Evolutionary conservation across 768 basidiomycete genomes (phyloP), one percentile per base, ranked within the genome.

Genomic region (Flagelloscypha sp.): DNA sequence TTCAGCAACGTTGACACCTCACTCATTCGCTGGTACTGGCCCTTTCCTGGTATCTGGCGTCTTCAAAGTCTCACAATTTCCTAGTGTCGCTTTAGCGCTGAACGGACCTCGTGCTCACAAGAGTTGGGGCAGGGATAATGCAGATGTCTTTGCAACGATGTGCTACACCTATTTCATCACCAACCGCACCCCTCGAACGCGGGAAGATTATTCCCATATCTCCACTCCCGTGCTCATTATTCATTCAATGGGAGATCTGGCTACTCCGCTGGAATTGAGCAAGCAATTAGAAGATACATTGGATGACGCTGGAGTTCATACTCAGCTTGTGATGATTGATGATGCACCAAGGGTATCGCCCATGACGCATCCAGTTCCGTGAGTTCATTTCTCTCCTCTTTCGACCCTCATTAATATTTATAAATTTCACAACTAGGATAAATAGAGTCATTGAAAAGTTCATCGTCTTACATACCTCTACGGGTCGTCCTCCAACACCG

Each of bases 321-420:
- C 50, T n/a, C 45, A 47, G 4, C 21, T 65, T 1, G 24, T 47
- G 1, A 34, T 38, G 1, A 44, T 62, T 5, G 38, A 48, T 5
- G 49, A 50, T 7, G 62, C 62, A 6, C 57, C 62, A 2, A 62
- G 63, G 36, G 55, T 42, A 61, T 61, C 30, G 62, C 62, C 41
- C 28, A 37, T 57, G 7, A 50, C 53, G 6, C 41, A 54, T 38
- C 45, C 48, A 4, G 36, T 47, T 25, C 31, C 36, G 58, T 59
- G 37, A 7, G 50, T 46, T n/a, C n/a, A n/a, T n/a, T n/a, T n/a
- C n/a, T n/a, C n/a, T n/a, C n/a, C n/a, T n/a, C n/a, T n/a, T n/a
- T n/a, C n/a, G n/a, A n/a, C n/a, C n/a, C n/a, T n/a, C n/a, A n/a
- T n/a, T n/a, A n/a, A n/a, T n/a, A n/a, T n/a, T n/a, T n/a, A n/a